phyloP scores from a whole-genome alignment of 1,139 yeast species.

The Candida sp. region DNA sequence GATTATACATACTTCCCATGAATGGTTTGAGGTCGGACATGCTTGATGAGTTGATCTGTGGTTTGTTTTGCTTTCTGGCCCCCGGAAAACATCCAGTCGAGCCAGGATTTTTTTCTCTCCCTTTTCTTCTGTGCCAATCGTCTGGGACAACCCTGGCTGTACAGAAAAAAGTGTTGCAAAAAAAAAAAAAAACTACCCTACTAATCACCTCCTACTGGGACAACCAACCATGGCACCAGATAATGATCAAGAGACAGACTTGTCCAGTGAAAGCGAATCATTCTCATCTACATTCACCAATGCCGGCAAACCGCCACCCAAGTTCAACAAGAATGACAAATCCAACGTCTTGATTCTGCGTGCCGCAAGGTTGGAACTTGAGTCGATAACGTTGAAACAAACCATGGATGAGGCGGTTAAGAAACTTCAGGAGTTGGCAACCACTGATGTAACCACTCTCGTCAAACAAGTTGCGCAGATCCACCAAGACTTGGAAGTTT shows the following conservation, averaged over 20 bases:
- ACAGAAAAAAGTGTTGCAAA: neutral
- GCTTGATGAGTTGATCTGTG: slow-evolving; percentile 12
- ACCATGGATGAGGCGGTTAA: slow-evolving; percentile 11
- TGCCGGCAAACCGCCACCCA: neutral
- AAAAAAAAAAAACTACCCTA: too few species aligned
- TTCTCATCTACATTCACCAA: slow-evolving; percentile 10
- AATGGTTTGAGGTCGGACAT: slow-evolving; percentile 44
- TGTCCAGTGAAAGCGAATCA: slow-evolving; percentile 22
- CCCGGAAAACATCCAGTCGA: neutral
- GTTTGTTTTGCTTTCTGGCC: slow-evolving; percentile 5
- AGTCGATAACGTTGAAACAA: slow-evolving; percentile 31
- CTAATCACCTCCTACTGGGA: neutral
- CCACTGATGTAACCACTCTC: neutral
- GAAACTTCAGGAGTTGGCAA: slow-evolving; percentile 2
- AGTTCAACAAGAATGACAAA: neutral
- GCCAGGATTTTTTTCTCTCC: neutral
- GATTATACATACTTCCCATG: slow-evolving; percentile 39
- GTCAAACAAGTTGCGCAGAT: slow-evolving; percentile 4
- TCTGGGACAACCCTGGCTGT: too few species aligned
- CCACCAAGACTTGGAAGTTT: slow-evolving; percentile 1
- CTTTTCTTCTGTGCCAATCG: too few species aligned
- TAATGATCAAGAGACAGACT: slow-evolving; percentile 22
- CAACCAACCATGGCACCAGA: neutral
- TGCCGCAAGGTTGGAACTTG: slow-evolving; percentile 39
- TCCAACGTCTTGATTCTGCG: slow-evolving; percentile 20